Percentiles rank a stretch among this genome's conserved stretches.
Conservation (phyloP, 176 grass and related monocot genomes). For the maize (Zea mays) region Zm-B73-REFERENCE-NAM-5.0 NC_050103.1:37763501-37764000, state of each 20-base stretch:
- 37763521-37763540: conserved; percentile 85
- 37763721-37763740: neutral
- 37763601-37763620: conserved; percentile 85
- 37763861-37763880: conserved; percentile 57
- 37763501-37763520: conserved; percentile 59
- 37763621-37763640: conserved; percentile 91
- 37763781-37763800: conserved; percentile 82
- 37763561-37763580: conserved; percentile 93
- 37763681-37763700: conserved; percentile 14
- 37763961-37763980: conserved; percentile 24
- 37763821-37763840: conserved; percentile 91
- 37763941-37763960: conserved; percentile 44
- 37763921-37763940: conserved; percentile 92
- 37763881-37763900: conserved; percentile 96
- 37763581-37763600: conserved; percentile 91
- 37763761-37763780: conserved; percentile 79
- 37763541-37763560: conserved; percentile 90
- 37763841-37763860: conserved; percentile 79
- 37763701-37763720: neutral
- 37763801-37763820: conserved; percentile 69
- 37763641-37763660: conserved; percentile 72
- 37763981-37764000: neutral
- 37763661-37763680: conserved; percentile 1
- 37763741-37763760: neutral
- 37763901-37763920: conserved; percentile 94